Base-by-base conservation (phyloP, 805 yeast species). In the Saturnispora dispora region DNA sequence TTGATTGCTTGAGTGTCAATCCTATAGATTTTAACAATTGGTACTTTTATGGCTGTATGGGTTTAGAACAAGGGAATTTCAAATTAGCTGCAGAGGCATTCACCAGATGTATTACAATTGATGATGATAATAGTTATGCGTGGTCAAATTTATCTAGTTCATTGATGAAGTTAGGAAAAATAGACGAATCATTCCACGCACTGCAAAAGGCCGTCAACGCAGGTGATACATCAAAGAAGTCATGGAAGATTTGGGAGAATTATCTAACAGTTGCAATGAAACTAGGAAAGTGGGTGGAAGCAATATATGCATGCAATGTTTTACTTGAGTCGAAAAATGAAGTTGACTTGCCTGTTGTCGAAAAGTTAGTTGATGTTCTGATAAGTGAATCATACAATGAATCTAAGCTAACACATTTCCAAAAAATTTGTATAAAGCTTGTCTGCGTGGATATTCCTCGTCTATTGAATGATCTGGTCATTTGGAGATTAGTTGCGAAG, bases 71-170 rank as follows among this genome's bases (percentile, higher is more conserved):
- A 13, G 74, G 70, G 7, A 80, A 83, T 58, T 86, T 76, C 69
- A 85, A 82, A 23, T 67, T 85, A 43, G 96, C 97, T 0, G 82
- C 95, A 0, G 95, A 87, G 62, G 96, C 96, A 0, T 90, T 93
- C 63, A 83, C 96, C 0, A 74, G 97, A 60, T 88, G 96, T 69
- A 90, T 89, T 32, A 73, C 95, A 0, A 64, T 90, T 37, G 96
- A 89, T 63, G 95, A 86, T 23, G 75, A 82, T 0, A 88, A 82
- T 60, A 73, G 90, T 1, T 81, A 81, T 62, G 80, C 96, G 2
- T 93, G 99, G 99, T 82, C 95, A 10, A 93, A 93, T 62, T 73
- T 93, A 59, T 88, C 96, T 5, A 82, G 93, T 10, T 82, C 96
- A 0, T 74, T 87, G 50, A 68, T 89, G 39, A 77, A 77, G 55